Evolutionary conservation across 192 early-diverging fungal genomes (phyloP), one percentile per base, ranked within the genome.

Genomic region (Lunasporangiospora selenospora): DNA sequence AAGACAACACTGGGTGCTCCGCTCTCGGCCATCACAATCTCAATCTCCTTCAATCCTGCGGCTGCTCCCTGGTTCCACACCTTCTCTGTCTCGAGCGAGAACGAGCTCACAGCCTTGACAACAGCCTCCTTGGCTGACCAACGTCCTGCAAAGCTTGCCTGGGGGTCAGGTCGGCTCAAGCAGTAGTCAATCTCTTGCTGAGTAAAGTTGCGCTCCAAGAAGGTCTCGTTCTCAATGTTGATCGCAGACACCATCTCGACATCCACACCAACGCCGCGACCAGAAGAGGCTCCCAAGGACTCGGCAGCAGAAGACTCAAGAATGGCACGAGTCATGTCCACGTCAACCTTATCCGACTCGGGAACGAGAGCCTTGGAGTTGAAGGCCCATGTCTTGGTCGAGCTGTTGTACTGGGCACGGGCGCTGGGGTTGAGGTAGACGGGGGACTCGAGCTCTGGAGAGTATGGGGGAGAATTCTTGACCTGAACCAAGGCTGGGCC

Each of bases 51-150:
- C 37, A 98, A 63, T 23, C 95, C 92, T 3, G 96, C 96, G 29
- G 79, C 96, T 34, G 88, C 86, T 37, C 94, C 94, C 51, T 89
- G 76, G 31, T 82, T 85, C 86, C 88, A 91, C 16, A 95, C 92
- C 42, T 83, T 82, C 33, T 77, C 76, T 2, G 59, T 40, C 3
- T 73, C 54, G 16, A 73, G 29, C 23, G 75, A 75, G 15, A 67
- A 84, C 8, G 88, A 91, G 38, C 88, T 89, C 23, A 98, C 87
- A 13, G 96, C 95, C 86, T 98, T 98, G 67, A 98, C 83, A 15
- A 94, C 92, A 1, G 96, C 93, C 65, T 98, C 96, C 85, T 98
- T 98, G 51, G 96, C 96, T 7, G 90, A 91, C 96, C 96, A 98
- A 29, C 90, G 86, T 48, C 96, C 96, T 31, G 96, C 90, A 77